Evolutionary conservation across 108 stramenopile species (phyloP).

Genomic region (Nitzschia palea): DNA sequence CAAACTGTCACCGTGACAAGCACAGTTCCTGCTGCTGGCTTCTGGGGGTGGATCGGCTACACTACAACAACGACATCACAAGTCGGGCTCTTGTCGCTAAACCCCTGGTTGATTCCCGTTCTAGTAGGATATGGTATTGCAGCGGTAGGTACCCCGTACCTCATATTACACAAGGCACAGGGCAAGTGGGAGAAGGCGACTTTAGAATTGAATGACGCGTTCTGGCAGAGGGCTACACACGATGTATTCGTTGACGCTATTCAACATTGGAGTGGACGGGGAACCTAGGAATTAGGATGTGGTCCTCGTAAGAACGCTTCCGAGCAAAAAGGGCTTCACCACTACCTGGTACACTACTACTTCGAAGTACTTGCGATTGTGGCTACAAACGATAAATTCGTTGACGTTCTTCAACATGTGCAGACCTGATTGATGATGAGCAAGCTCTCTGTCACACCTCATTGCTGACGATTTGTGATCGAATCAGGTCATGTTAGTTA

Average conservation of each 20-base stretch:
- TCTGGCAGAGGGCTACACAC: slow-evolving; percentile 57
- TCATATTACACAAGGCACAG: slow-evolving; percentile 37
- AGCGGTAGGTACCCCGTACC: slow-evolving; percentile 61
- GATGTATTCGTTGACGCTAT: slow-evolving; percentile 71
- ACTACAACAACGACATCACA: slow-evolving; percentile 49
- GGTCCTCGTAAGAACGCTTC: too few species aligned
- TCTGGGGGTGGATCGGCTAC: slow-evolving; percentile 73
- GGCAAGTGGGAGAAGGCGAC: slow-evolving; percentile 59
- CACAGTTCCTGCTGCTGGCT: slow-evolving; percentile 67
- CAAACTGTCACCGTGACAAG: slow-evolving; percentile 56
- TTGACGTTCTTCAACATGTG: too few species aligned
- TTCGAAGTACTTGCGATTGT: too few species aligned
- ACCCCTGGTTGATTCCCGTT: slow-evolving; percentile 70
- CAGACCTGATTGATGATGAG: too few species aligned
- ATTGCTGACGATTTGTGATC: too few species aligned
- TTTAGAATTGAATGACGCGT: slow-evolving; percentile 44
- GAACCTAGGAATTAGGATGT: too few species aligned
- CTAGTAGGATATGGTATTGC: slow-evolving; percentile 64
- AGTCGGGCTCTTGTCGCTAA: slow-evolving; percentile 26
- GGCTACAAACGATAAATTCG: too few species aligned
- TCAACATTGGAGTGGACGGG: slow-evolving; percentile 50
- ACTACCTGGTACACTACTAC: too few species aligned
- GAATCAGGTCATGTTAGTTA: too few species aligned
- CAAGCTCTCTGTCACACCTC: too few species aligned
- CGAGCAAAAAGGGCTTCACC: too few species aligned